Base-by-base conservation (phyloP, 495 filamentous ascomycete species). In the Lepidopterella palustris region DNA sequence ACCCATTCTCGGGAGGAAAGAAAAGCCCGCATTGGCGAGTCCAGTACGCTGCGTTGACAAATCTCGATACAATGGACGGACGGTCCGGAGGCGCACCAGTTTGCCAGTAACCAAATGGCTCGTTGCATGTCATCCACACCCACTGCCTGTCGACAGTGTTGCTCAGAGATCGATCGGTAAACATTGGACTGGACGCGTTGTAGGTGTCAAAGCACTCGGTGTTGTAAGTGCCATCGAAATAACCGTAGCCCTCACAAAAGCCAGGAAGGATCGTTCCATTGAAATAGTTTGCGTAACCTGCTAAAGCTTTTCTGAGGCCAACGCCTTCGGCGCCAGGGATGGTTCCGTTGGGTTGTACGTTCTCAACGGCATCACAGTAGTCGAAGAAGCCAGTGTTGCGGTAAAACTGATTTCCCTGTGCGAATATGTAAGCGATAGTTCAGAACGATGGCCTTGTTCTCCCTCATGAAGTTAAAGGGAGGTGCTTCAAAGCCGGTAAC, bases 71-170 rank as follows among this genome's bases (percentile, higher is more conserved):
- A 47, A 59, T 29, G 8, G 53, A 65, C 57, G 48, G 64, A 64
- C 35, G 49, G 20, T 42, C 39, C 20, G 13, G 13, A 42, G 39
- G 39, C 13, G 71, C 73, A 54, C 67, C 81, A 75, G 79, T 76
- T 61, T 83, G 80, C 78, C 80, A 86, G 63, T 79, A 83, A 58
- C 72, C 79, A 49, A 84, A 76, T 0, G 85, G 83, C 71, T 87
- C 82, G 66, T 87, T 87, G 74, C 84, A 86, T 35, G 83, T 71
- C 68, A 87, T 74, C 82, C 81, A 86, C 59, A 75, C 69, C 84
- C 84, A 88, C 59, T 87, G 84, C 13, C 81, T 72, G 70, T 86
- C 73, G 45, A 71, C 65, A 5, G 61, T 60, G 68, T 86, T 87
- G 60, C 54, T 53, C 0, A 80, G 75, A 1, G 74, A 70, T 15